Evolutionary conservation across 1,284 basidiomycete genomes (phyloP), one percentile per base, ranked within the genome.

Genomic region (Sporisorium scitamineum): DNA sequence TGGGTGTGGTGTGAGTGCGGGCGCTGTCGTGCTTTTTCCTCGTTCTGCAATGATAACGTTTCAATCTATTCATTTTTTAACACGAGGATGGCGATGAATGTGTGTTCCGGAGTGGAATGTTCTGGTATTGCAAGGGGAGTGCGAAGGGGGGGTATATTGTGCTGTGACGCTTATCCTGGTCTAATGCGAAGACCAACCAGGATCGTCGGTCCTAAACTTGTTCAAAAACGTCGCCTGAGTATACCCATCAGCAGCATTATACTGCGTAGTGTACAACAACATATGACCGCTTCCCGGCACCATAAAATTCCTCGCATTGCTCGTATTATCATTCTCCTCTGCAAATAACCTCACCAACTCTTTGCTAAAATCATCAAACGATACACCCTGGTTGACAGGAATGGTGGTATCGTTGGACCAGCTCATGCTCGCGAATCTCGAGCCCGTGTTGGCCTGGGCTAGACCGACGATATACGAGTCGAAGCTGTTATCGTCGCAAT

Each of bases 381-480:
- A 37, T 5, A 74, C 42, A 22, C 66, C 66, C 39, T 74, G 66
- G 37, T 70, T 65, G 27, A 18, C 18, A 0, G 71, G 71, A 34
- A 74, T 69, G 5, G 31, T 57, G 18, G 56, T 70, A 27, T 74
- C 71, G 60, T 58, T 70, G 7, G 37, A 41, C 55, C 55, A 70
- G 31, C 61, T 65, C 58, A 70, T 56, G 18, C 55, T 62, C 6
- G 62, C 67, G 41, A 74, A 74, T 14, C 67, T 34, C 45, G 66
- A 57, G 5, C 10, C 31, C 0, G 67, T 42, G 22, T 68, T 74
- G 6, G 71, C 56, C 48, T 68, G 58, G 5, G 71, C 71, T 0
- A 69, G 52, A 3, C 66, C 71, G 27, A 66, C 59, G 24, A 74
- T 62, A 58, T 65, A 64, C 34, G 61, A 61, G 54, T 74, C 71